phyloP scores from a whole-genome alignment of 2,329 filamentous ascomycete species.

The Ambrosiella cleistominuta region DNA sequence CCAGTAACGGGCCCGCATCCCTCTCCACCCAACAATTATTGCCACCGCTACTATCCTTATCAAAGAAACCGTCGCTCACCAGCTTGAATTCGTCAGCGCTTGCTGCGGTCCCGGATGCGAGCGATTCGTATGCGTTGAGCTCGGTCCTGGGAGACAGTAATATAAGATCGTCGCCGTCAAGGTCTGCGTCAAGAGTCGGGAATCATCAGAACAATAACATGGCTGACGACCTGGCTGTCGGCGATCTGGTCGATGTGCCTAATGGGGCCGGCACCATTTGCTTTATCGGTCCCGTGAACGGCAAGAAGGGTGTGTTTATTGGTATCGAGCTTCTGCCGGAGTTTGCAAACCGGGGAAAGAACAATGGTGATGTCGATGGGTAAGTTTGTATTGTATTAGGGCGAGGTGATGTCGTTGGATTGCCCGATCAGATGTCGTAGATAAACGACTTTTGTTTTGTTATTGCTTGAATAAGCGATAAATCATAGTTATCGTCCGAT shows the following conservation, averaged over 20 bases:
- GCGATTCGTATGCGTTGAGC: constrained; percentile 43
- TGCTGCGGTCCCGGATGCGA: constrained; percentile 49
- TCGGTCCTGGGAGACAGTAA: constrained; percentile 19
- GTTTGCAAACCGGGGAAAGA: constrained; percentile 74
- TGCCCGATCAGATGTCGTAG: neutral
- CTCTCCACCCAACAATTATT: neutral
- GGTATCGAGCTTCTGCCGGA: constrained; percentile 77
- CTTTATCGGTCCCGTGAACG: constrained; percentile 71
- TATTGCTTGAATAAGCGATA: too few relatives aligned
- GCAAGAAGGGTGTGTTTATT: constrained; percentile 81
- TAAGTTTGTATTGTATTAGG: constrained; percentile 25
- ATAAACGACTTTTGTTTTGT: too few relatives aligned
- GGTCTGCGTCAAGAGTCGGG: neutral
- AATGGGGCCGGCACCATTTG: constrained; percentile 73
- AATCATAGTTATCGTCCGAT: too few relatives aligned
- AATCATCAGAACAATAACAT: constrained; percentile 21
- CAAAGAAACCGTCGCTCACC: constrained; percentile 52
- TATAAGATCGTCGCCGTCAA: neutral
- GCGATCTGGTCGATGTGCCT: constrained; percentile 78
- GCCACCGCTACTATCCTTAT: constrained; percentile 5
- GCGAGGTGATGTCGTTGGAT: neutral
- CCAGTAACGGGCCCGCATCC: neutral
- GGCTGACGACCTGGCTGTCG: constrained; percentile 43
- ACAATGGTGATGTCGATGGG: constrained; percentile 92
- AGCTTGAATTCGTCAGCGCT: constrained; percentile 47